Conservation (phyloP, 495 filamentous ascomycete species). For the Neurospora sublineolata region DNA sequence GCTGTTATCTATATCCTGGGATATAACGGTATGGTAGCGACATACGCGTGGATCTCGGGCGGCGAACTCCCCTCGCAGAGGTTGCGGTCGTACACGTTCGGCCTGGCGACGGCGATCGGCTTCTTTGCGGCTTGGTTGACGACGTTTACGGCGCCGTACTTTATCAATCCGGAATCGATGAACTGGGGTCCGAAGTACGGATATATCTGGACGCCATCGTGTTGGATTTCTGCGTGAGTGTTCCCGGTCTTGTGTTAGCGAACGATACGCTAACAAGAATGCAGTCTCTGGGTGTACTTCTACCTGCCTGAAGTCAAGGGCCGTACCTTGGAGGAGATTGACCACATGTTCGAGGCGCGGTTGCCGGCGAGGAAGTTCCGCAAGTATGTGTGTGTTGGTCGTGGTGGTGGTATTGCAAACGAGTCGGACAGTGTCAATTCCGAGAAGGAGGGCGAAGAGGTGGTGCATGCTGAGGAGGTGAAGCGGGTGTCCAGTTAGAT, state of each 20-base stretch:
- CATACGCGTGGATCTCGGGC: constrained; percentile 48
- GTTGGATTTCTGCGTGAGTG: constrained; percentile 25
- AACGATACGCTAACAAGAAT: constrained; percentile 42
- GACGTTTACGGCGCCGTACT: constrained; percentile 49
- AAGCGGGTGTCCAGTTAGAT: not conserved
- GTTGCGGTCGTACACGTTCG: constrained; percentile 42
- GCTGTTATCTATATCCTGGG: constrained; percentile 42
- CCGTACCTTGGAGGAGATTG: constrained; percentile 3
- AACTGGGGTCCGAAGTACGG: constrained; percentile 48
- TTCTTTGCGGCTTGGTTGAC: constrained; percentile 46
- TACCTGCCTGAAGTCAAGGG: not conserved
- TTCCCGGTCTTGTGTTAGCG: constrained; percentile 38
- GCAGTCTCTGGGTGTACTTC: constrained; percentile 11
- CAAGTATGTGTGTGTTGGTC: constrained; percentile 30
- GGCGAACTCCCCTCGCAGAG: constrained; percentile 43
- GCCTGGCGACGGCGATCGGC: constrained; percentile 37
- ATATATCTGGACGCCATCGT: constrained; percentile 41
- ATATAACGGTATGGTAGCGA: constrained; percentile 40
- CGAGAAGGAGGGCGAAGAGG: not conserved
- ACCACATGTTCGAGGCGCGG: constrained; percentile 29
- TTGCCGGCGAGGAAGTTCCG: constrained; percentile 38
- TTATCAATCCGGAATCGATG: constrained; percentile 45
- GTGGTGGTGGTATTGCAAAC: not conserved
- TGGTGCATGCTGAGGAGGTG: not conserved
- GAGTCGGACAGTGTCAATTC: not conserved